Evolutionary conservation across 2,329 filamentous ascomycete species (phyloP), one percentile per base, ranked within the genome.

Genomic region (Mycogone perniciosa): DNA sequence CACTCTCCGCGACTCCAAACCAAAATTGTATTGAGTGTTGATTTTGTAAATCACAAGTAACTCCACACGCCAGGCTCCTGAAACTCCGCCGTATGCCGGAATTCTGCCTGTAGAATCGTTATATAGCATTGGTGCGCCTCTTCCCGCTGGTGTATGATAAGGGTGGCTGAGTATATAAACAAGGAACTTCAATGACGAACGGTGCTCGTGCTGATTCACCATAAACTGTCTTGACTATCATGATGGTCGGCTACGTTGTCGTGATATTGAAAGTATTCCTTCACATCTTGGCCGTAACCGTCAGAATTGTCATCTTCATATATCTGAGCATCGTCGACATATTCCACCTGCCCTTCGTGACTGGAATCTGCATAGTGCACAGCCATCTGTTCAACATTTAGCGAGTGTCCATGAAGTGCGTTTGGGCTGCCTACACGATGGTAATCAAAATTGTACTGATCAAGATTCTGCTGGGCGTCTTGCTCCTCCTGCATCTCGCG

Each of bases 361-460:
- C 65, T 67, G 41, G 69, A 66, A 57, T 77, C 74, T 26, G 68
- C 72, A 54, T 77, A 77, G 57, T 76, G 71, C 40, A 68, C 70
- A 46, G 71, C 64, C 52, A 68, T 70, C 73, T 77, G 40, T 0
- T 3, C 45, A 29, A 38, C 9, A n/a, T 31, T 54, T 39, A 57
- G 43, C 44, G 29, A 60, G 34, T 34, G 27, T 43, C 35, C 6
- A 9, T 7, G 8, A 33, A 41, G 8, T 30, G 6, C 7, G 27
- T 9, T 7, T 53, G 48, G 37, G 10, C 13, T 8, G 68, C 75
- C 69, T 62, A 78, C 75, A 57, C 75, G 65, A 57, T 77, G 75
- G 58, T 79, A 79, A 57, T 79, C 74, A 59, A 73, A 78, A 58
- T 76, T 73, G 58, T 78, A 79, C 48, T 71, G 73, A 55, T 76